A percentile compares a stretch with the other conserved stretches of the same genome.
Conservation (phyloP, 2,329 filamentous ascomycete species). For the Podosphaera fusca region DNA sequence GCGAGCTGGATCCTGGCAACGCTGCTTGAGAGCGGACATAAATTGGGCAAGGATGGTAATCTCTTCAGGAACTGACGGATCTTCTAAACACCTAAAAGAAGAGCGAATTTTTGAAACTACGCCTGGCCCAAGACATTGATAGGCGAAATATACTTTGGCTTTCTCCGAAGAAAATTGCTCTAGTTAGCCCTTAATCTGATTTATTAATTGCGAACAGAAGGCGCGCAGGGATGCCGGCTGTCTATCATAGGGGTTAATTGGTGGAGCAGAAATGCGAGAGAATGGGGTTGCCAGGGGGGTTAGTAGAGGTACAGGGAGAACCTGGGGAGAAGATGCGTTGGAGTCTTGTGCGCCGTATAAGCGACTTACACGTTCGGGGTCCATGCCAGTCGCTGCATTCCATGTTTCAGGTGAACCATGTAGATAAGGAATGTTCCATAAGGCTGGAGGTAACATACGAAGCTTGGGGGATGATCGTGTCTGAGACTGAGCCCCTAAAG, state of each 20-base stretch:
- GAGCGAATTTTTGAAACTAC: not conserved
- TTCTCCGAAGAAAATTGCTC: not conserved
- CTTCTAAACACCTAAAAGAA: not conserved
- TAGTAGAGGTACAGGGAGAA: not conserved
- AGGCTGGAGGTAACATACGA: too few species aligned
- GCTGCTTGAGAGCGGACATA: not conserved
- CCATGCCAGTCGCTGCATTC: too few species aligned
- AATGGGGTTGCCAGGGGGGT: not conserved
- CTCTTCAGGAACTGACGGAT: not conserved
- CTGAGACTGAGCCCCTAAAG: too few species aligned
- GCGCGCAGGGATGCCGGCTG: not conserved
- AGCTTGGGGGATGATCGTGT: too few species aligned
- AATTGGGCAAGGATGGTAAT: not conserved
- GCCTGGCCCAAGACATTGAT: not conserved
- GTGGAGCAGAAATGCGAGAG: not conserved
- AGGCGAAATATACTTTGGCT: not conserved
- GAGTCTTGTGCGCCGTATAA: not conserved
- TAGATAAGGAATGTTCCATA: too few species aligned
- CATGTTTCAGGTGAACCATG: too few species aligned
- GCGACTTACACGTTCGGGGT: too few species aligned
- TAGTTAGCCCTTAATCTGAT: not conserved
- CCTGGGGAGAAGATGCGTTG: not conserved
- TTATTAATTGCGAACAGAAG: not conserved
- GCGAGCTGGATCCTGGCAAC: not conserved
- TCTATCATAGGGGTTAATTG: not conserved